Base-by-base conservation (phyloP, 2,329 filamentous ascomycete genomes). In the Pseudohalonectria lignicola region DNA sequence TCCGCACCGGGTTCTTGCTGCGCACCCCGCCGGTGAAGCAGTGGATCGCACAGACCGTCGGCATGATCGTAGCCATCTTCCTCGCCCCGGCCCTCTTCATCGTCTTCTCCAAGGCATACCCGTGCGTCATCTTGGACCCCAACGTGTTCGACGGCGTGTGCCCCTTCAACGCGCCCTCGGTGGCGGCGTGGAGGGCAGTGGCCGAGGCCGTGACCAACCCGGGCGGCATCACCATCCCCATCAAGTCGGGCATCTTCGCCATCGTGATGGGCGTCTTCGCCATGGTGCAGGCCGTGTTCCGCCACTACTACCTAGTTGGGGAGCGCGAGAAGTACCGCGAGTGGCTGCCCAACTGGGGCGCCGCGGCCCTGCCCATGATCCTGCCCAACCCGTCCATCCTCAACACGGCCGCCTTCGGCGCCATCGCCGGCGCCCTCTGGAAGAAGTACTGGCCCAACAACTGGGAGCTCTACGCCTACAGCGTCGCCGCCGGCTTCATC, bases 1-100 rank as follows among this genome's bases (percentile, higher is more conserved):
- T 82, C 67, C 69, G 77, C 25, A 76, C 77, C 30, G 79, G 78
- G 4, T 82, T 80, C 63, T 63, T 83, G 4, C 69, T 83, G 39
- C 64, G 70, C 44, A 82, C 78, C 0, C 69, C 78, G 0, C 78
- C 79, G 0, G 66, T 71, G 42, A 68, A 76, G 52, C 79, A 83
- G 54, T 83, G 76, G 65, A 64, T 77, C 46, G 78, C 77, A 0
- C 79, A 83, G 55, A 68, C 65, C 31, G 56, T 79, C 12, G 78
- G 78, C 20, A 73, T 73, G 8, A 53, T 80, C 23, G 67, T 81
- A 34, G 69, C 77, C n/a, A 65, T 81, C 46, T 81, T 80, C 60
- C 59, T 83, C 11, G 75, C 78, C 0, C 77, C 77, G 1, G 76
- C 73, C 9, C 68, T 83, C 47, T 83, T 82, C 50, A 70, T 81